Evolutionary conservation across 2,329 filamentous ascomycete genomes (phyloP).

Genomic region (Talaromyces sp.): DNA sequence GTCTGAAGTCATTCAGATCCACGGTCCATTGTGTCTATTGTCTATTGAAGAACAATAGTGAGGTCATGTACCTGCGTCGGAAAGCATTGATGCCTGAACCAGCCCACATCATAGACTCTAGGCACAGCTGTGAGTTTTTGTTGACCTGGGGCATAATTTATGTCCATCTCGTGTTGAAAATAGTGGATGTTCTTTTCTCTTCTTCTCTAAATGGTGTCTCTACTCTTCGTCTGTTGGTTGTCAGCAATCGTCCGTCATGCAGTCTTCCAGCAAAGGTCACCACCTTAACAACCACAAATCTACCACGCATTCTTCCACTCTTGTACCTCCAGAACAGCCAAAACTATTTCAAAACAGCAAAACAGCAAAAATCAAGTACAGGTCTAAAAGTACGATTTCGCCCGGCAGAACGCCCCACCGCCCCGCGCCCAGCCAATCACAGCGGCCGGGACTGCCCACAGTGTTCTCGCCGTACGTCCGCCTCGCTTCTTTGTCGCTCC

Average conservation of each 20-base stretch:
- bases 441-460: neutral
- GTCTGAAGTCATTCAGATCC: neutral
- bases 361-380: no score
- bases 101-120: neutral
- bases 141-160: neutral
- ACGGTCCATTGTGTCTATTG: neutral
- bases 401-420: neutral
- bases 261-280: neutral
- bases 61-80: neutral
- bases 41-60: neutral
- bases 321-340: neutral
- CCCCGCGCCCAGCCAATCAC: neutral
- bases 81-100: neutral
- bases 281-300: neutral
- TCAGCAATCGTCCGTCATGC: no score
- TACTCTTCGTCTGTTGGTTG: neutral
- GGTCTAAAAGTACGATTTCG: neutral
- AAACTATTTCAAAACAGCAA: neutral
- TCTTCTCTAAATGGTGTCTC: slow-evolving; percentile 4
- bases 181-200: neutral
- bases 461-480: neutral
- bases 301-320: neutral
- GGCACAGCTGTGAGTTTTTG: neutral
- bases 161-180: neutral
- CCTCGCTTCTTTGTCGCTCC: neutral